phyloP scores from a whole-genome alignment of 1,284 basidiomycete species.

The Crocinoboletus sp. region DNA sequence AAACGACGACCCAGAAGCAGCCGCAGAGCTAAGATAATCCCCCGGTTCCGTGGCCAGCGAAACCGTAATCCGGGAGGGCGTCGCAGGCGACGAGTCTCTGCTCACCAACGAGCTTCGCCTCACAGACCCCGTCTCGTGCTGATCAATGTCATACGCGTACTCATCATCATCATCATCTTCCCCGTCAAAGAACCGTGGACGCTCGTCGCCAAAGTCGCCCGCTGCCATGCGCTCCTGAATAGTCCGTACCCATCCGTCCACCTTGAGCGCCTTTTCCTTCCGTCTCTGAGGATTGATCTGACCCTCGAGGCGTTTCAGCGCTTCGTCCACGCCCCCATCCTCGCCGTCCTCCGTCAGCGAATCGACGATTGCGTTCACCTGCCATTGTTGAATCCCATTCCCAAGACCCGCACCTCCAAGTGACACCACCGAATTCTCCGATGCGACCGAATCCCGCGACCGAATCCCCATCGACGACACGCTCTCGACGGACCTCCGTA shows the following conservation, averaged over 20 bases:
- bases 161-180: conserved; percentile 43
- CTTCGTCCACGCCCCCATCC: conserved; percentile 74
- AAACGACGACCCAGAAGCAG: conserved; percentile 16
- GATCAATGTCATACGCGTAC: conserved; percentile 35
- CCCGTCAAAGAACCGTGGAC: conserved; percentile 41
- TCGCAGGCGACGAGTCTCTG: conserved; percentile 14
- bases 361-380: conserved; percentile 73
- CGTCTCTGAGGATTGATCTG: conserved; percentile 71
- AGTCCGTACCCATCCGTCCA: conserved; percentile 75
- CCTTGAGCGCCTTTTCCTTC: conserved; percentile 66
- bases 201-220: conserved; percentile 56
- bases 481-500: conserved; percentile 58
- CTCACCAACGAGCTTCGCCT: conserved; percentile 6
- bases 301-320: conserved; percentile 73
- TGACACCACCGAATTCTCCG: conserved; percentile 41
- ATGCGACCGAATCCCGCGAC: conserved; percentile 51
- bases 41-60: conserved; percentile 22
- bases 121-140: conserved; percentile 29
- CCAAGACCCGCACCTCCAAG: conserved; percentile 41
- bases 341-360: conserved; percentile 72
- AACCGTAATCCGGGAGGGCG: conserved; percentile 22
- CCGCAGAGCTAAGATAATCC: conserved; percentile 22
- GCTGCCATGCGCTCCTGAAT: conserved; percentile 60
- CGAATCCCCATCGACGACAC: conserved; percentile 74
- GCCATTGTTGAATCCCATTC: conserved; percentile 68